Conservation (phyloP, 2,329 filamentous ascomycete species). For the Neofusicoccum cordaticola region DNA sequence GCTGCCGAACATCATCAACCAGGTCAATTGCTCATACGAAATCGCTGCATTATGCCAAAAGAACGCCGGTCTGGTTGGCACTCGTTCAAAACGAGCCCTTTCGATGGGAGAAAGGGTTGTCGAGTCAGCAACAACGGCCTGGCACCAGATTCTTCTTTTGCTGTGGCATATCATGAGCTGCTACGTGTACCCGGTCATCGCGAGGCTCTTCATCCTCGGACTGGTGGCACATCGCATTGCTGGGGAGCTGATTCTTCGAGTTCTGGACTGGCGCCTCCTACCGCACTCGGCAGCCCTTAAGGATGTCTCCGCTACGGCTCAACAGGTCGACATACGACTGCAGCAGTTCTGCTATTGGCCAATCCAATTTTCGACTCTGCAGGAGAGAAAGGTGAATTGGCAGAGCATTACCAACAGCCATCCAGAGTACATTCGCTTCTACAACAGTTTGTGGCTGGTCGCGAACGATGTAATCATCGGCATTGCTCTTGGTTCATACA, state of each 20-base stretch:
- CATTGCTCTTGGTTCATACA: constrained; percentile 92
- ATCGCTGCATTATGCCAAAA: constrained; percentile 81
- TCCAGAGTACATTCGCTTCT: constrained; percentile 97
- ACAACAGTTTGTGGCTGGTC: constrained; percentile 97
- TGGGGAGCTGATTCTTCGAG: constrained; percentile 72
- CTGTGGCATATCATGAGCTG: constrained; percentile 68
- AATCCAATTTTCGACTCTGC: constrained; percentile 87
- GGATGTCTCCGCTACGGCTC: constrained; percentile 92
- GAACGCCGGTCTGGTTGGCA: constrained; percentile 81
- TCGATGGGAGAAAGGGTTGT: constrained; percentile 94
- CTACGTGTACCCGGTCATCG: constrained; percentile 76
- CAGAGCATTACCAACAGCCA: constrained; percentile 93
- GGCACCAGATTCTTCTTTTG: constrained; percentile 68
- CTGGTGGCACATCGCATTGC: constrained; percentile 76
- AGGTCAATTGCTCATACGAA: constrained; percentile 95
- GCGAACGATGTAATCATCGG: constrained; percentile 99
- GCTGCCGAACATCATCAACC: constrained; percentile 77
- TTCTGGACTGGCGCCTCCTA: constrained; percentile 81
- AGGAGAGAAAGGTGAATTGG: constrained; percentile 89
- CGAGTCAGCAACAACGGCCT: constrained; percentile 83
- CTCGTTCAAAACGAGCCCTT: constrained; percentile 75
- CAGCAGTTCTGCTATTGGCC: constrained; percentile 99
- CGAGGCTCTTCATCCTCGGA: constrained; percentile 67
- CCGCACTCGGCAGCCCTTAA: constrained; percentile 82
- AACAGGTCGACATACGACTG: constrained; percentile 93